Percentiles rank a stretch among this genome's conserved stretches.
Conservation (phyloP, 352 stramenopile genomes). For the Detonula confervacea region DNA sequence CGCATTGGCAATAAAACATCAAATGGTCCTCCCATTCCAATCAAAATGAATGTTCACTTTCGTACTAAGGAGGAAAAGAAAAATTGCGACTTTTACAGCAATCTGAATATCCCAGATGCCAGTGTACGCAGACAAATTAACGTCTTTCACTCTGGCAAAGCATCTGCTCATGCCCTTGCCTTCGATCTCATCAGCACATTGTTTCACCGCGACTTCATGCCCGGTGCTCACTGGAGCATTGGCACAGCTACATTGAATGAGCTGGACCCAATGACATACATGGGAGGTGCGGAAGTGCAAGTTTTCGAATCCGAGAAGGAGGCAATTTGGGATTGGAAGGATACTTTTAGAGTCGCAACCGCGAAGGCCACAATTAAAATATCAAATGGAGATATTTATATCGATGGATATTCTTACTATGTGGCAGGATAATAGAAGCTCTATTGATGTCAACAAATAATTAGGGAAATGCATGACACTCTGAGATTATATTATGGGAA, state of each 20-base stretch:
- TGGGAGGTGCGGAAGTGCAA: slow-evolving; percentile 3
- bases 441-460: neutral
- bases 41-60: slow-evolving; percentile 23
- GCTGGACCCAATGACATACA: slow-evolving; percentile 8
- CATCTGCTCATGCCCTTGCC: slow-evolving; percentile 4
- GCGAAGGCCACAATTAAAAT: slow-evolving; percentile 38
- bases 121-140: slow-evolving; percentile 26
- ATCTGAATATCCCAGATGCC: slow-evolving; percentile 1
- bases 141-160: slow-evolving; percentile 16
- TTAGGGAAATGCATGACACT: neutral
- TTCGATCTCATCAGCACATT: slow-evolving; percentile 39
- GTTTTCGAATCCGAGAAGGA: slow-evolving; percentile 29
- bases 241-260: slow-evolving; percentile 26
- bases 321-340: slow-evolving; percentile 43
- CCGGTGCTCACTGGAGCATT: slow-evolving; percentile 39
- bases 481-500: neutral
- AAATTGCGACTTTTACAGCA: slow-evolving; percentile 6
- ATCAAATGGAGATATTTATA: slow-evolving; percentile 24
- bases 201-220: slow-evolving; percentile 39
- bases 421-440: neutral
- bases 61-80: slow-evolving; percentile 22
- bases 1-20: neutral
- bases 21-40: slow-evolving; percentile 3
- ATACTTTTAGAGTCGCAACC: slow-evolving; percentile 31
- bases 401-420: slow-evolving; percentile 38